Evolutionary conservation across 2,329 filamentous ascomycete species (phyloP).

Genomic region (Phaeomoniella chlamydospora): DNA sequence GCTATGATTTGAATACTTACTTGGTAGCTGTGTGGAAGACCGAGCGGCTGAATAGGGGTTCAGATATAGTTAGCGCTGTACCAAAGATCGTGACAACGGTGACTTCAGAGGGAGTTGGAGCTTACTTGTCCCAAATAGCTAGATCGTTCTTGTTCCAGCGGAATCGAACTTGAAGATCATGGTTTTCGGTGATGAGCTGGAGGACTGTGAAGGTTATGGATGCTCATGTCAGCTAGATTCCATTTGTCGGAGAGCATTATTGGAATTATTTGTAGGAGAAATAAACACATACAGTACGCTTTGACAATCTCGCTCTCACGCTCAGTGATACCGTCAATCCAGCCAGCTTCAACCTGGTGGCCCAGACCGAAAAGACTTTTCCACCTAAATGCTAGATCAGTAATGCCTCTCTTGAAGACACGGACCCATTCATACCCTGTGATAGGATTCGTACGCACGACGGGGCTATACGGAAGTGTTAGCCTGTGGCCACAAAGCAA

Average conservation of each 20-base stretch:
- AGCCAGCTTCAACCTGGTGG: constrained; percentile 12
- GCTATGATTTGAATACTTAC: background rate
- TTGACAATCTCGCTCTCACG: constrained; percentile 18
- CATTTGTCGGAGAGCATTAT: no score
- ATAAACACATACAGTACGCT: constrained; percentile 19
- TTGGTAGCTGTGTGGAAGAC: constrained; percentile 41
- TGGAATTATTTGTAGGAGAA: no score
- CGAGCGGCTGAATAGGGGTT: constrained; percentile 17
- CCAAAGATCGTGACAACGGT: background rate
- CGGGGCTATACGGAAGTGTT: constrained; percentile 16
- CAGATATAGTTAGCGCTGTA: background rate
- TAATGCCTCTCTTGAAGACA: constrained; percentile 12
- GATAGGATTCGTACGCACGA: constrained; percentile 38
- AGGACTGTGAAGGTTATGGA: constrained; percentile 9
- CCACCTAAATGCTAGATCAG: constrained; percentile 17
- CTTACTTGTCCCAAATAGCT: constrained; percentile 30
- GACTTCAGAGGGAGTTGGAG: background rate
- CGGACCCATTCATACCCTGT: constrained; percentile 14
- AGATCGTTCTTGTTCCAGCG: constrained; percentile 28
- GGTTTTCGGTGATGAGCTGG: constrained; percentile 22
- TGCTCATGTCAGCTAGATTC: no score
- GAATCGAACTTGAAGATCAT: constrained; percentile 25
- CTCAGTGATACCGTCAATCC: constrained; percentile 17
- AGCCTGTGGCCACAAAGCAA: no score
- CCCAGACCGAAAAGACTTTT: constrained; percentile 22